Conservation (phyloP, 768 basidiomycete species). For the Pleurotus salmoneostramineus region DNA sequence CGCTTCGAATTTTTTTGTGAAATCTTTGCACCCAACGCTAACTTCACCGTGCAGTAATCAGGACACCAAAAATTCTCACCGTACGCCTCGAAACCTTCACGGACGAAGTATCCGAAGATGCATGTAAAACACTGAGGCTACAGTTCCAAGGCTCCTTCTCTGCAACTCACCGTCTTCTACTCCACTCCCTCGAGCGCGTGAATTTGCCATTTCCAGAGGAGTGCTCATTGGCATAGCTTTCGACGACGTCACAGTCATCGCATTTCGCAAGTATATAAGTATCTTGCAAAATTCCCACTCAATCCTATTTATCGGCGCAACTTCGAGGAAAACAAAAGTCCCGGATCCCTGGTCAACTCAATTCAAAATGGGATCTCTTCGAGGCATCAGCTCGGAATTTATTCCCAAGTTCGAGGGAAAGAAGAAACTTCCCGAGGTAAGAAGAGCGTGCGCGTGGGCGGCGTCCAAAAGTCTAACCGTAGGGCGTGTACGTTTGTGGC, state of each 20-base stretch:
- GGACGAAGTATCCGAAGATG: background rate
- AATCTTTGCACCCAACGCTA: background rate
- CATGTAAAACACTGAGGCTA: background rate
- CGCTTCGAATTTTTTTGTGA: background rate
- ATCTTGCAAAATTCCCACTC: background rate
- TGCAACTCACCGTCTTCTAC: too few relatives aligned
- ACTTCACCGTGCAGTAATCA: too few relatives aligned
- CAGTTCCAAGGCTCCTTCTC: too few relatives aligned
- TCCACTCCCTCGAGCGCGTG: too few relatives aligned
- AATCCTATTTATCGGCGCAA: background rate
- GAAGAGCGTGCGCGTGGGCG: background rate
- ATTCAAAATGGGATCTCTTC: background rate
- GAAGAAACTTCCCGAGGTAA: background rate
- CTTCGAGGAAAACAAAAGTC: slow-evolving; percentile 2
- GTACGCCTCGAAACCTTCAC: background rate
- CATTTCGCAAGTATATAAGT: background rate
- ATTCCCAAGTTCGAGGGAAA: background rate
- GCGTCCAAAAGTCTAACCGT: background rate
- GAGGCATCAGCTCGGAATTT: background rate
- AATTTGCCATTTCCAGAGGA: too few relatives aligned
- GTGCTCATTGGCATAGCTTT: background rate
- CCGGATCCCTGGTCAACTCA: background rate
- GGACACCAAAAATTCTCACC: background rate
- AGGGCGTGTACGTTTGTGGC: background rate
- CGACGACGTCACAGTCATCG: slow-evolving; percentile 1